Evolutionary conservation across 371 early-diverging fungal species (phyloP).

Genomic region (Mucor velutinosus): DNA sequence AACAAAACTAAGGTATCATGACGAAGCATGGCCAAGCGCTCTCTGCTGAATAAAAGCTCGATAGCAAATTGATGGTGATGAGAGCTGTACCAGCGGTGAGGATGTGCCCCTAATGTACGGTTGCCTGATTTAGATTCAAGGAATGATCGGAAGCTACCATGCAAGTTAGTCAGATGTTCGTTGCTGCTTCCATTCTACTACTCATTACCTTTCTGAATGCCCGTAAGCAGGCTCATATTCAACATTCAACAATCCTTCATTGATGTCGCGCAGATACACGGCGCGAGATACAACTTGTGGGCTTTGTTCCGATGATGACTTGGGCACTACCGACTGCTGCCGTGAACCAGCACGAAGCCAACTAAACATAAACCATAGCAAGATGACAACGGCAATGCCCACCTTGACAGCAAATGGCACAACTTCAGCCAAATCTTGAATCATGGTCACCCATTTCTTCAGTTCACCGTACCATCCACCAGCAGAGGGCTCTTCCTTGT

Average conservation of each 20-base stretch:
- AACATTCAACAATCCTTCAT: constrained; percentile 42
- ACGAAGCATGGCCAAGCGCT: constrained; percentile 59
- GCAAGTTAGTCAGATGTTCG: background rate
- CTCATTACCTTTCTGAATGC: constrained; percentile 33
- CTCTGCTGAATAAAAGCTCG: constrained; percentile 54
- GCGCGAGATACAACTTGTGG: constrained; percentile 36
- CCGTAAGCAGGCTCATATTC: constrained; percentile 27
- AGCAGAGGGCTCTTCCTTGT: background rate
- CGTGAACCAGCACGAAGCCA: constrained; percentile 23
- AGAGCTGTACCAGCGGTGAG: constrained; percentile 36
- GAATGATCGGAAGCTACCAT: constrained; percentile 25
- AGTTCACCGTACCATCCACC: constrained; percentile 22
- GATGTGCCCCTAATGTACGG: constrained; percentile 6
- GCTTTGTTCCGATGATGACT: background rate
- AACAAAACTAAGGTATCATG: constrained; percentile 61
- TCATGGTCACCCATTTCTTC: constrained; percentile 4
- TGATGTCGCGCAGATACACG: constrained; percentile 55
- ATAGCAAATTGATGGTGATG: constrained; percentile 55
- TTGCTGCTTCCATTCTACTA: background rate
- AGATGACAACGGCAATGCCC: background rate
- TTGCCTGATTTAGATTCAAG: constrained; percentile 18
- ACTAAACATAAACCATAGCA: constrained; percentile 25
- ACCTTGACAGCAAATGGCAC: constrained; percentile 27
- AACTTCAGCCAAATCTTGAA: constrained; percentile 20
- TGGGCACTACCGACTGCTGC: background rate